Evolutionary conservation across 202 grass and related monocot genomes (phyloP), one percentile per base, ranked within the genome.

Genomic region (Setaria italica): DNA sequence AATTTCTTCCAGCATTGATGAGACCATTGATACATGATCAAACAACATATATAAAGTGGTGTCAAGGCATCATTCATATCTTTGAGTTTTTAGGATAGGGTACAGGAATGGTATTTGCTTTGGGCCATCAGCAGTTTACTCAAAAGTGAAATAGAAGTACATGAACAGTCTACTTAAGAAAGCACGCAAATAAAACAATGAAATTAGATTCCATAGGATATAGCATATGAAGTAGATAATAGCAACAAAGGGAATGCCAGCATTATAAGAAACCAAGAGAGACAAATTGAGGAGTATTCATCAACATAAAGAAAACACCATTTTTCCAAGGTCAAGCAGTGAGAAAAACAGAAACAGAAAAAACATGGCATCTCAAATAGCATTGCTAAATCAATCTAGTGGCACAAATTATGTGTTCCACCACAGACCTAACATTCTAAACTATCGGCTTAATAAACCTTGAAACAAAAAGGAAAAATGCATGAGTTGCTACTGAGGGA

Each of bases 71-170:
- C 49, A 75, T 6, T 75, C 53, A 35, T 37, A 11, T 74, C 16
- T 51, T 64, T 62, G 87, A 19, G 84, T n/a, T 80, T 76, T 30
- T 66, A 70, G 20, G 32, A 85, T 62, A 39, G 43, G 47, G 46
- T 71, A 37, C 5, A 82, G 4, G 50, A 73, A 79, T 12, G 59
- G 30, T 72, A 50, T 74, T 51, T 17, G 35, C 55, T 42, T 50
- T 85, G 64, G 49, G 25, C 55, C 13, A 19, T 90, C 60, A 54
- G 63, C 46, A 64, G 47, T 83, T 86, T 50, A 48, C 46, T 80
- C 29, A 57, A 58, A 35, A 84, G 2, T 2, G 7, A 67, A 81
- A 56, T 2, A 54, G 55, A 42, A 39, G 33, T 9, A 58, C 32
- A 77, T 76, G 60, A 54, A 81, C 77, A 76, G 12, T 43, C 14